Base-by-base conservation (phyloP, 169 alveolate genomes). In the Plasmodium vivax region DNA sequence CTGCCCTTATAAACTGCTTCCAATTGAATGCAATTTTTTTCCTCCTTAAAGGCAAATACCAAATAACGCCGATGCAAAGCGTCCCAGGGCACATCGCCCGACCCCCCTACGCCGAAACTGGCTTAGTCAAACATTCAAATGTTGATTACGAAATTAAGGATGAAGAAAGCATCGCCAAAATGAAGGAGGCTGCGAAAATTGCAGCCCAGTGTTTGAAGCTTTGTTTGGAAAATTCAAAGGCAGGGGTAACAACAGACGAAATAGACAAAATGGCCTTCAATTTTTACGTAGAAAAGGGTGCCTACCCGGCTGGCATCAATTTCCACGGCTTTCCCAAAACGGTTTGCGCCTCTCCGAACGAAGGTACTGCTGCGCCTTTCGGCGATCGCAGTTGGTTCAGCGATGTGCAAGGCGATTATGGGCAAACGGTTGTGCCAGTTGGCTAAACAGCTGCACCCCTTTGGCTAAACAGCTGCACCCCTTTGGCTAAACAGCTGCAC, bases 281-380 rank as follows among this genome's bases (percentile, higher is more conserved):
- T 68, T 96, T 91, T 92, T 97, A 97, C 58, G 96, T 98, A 81
- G 73, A 94, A 36, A 83, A 96, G 32, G 98, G 97, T 82, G 99
- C 99, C 3, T 98, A 98, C 95, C 99, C 99, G n/a, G 97, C 98
- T 34, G 99, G 99, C 9, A 96, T 98, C 54, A 98, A 97, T 84
- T 98, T 97, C 92, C 97, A 96, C 96, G 98, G 98, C 36, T 98
- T 98, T 92, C 99, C 99, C 2, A 98, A 98, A 94, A 97, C 98
- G 71, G 97, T 98, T 0, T 98, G 99, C 88, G 97, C 98, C 1
- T 97, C 98, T 9, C 99, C 98, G 30, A 98, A 98, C 95, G 99
- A 98, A 83, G 96, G 96, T 84, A 84, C 32, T 45, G 62, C 32
- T 45, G 62, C 36, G 27, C 45, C 62, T 34, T 51, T 12, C 8